Base-by-base conservation (phyloP, 1,284 basidiomycete genomes). In the Ganoderma multipileum region DNA sequence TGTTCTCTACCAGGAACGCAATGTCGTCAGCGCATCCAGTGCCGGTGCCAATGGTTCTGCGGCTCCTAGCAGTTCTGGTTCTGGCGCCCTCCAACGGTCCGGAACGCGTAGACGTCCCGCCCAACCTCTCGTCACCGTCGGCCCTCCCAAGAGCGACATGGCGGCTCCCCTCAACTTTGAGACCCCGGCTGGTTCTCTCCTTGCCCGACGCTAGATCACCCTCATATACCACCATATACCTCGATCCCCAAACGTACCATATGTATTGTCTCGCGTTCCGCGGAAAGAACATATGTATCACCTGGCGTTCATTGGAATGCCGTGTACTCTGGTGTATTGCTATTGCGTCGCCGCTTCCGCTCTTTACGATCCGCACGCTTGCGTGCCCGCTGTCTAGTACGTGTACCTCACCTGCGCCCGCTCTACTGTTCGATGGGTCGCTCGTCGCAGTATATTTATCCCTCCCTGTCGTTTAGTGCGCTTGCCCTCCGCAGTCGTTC, bases 1-100 rank as follows among this genome's bases (percentile, higher is more conserved):
- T 76, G 89, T 94, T 63, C 83, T 94, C 28, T 85, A 91, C 74
- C 92, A 94, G 79, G 93, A 94, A 76, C 87, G 89, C 62, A 86
- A 91, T 68, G 84, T 93, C 23, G 82, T 94, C 18, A 90, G 89
- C 72, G 77, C 82, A 18, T 65, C 71, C 7, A 76, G 73, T 39
- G 68, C 63, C 26, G 47, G 2, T 50, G 23, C 23, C 20, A 14
- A 33, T 11, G 44, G 50, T 38, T 44, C 65, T 14, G 60, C 61
- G 14, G 58, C 71, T 52, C 44, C 41, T 16, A 60, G 64, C 63
- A 73, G 77, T 30, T 69, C 76, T 20, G 71, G 72, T 23, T 71
- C 74, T 2, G 71, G 72, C 26, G 58, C 58, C 12, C 79, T 87
- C 23, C 80, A 84, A 44, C 84, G 87, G 36, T 76, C 85, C 3